phyloP scores from a whole-genome alignment of 805 yeast species.

The Lachancea mirantina region DNA sequence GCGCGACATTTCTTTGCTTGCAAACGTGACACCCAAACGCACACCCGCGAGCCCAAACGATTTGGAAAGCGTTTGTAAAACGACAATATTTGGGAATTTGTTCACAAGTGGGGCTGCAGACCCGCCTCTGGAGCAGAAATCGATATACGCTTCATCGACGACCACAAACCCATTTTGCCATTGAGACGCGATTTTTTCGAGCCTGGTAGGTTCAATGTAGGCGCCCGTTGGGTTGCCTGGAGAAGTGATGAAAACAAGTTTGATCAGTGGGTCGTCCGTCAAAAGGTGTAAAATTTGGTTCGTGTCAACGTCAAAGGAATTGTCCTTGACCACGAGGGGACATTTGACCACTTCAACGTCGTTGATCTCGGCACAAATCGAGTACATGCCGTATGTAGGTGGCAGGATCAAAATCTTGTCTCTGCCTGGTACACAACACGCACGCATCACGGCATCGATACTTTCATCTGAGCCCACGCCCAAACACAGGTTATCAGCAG shows the following conservation, averaged over 20 bases:
- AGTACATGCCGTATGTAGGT: slow-evolving; percentile 97
- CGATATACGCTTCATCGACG: slow-evolving; percentile 93
- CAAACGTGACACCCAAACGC: slow-evolving; percentile 75
- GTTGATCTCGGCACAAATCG: slow-evolving; percentile 82
- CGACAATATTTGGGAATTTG: slow-evolving; percentile 74
- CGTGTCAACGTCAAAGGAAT: slow-evolving; percentile 56
- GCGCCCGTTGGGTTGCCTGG: slow-evolving; percentile 97
- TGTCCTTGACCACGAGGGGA: slow-evolving; percentile 51
- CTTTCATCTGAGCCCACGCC: slow-evolving; percentile 98
- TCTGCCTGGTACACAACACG: slow-evolving; percentile 71
- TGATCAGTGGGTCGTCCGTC: slow-evolving; percentile 51
- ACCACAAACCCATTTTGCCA: slow-evolving; percentile 73
- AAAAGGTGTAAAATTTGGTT: slow-evolving; percentile 48
- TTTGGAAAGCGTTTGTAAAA: slow-evolving; percentile 86
- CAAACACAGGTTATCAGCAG: slow-evolving; percentile 68
- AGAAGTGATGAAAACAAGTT: slow-evolving; percentile 77
- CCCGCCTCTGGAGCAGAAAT: slow-evolving; percentile 62
- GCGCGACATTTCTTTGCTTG: slow-evolving; percentile 51
- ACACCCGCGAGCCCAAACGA: slow-evolving; percentile 96
- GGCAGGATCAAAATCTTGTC: slow-evolving; percentile 84
- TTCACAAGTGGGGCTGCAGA: slow-evolving; percentile 75
- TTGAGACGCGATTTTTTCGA: slow-evolving; percentile 42
- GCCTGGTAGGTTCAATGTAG: slow-evolving; percentile 41
- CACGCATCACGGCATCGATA: slow-evolving; percentile 80
- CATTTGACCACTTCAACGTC: slow-evolving; percentile 74